A percentile compares a stretch with the other conserved stretches of the same genome.
These are phyloP conservation scores for Pyronema omphalodes DNA, from an alignment of 495 filamentous ascomycete genomes.

Conservation along the genomic window DNA sequence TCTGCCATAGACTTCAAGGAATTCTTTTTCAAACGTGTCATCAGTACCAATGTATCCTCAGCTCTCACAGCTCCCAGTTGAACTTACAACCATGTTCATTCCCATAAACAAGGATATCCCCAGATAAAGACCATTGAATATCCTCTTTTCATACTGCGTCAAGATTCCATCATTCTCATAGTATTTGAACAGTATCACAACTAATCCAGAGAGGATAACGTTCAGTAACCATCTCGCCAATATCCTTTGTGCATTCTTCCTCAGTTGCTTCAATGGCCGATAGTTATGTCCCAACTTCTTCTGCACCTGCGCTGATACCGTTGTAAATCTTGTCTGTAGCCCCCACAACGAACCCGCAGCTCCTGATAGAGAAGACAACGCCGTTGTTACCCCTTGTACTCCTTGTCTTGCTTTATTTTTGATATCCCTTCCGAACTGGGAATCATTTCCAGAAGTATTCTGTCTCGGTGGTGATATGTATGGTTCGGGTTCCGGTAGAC, in stretches of 20 bases:
- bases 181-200: not conserved
- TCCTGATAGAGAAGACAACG: too few relatives aligned
- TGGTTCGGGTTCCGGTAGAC: too few relatives aligned
- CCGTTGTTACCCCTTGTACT: too few relatives aligned
- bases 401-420: too few relatives aligned
- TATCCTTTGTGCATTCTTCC: not conserved
- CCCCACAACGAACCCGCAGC: not conserved
- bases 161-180: slow-evolving; percentile 7
- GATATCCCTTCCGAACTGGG: too few relatives aligned
- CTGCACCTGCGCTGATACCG: not conserved
- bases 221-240: not conserved
- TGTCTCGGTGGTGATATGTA: too few relatives aligned
- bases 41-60: not conserved
- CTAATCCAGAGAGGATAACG: not conserved
- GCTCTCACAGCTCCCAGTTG: not conserved
- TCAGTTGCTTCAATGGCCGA: not conserved
- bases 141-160: slow-evolving; percentile 9
- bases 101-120: slow-evolving; percentile 16
- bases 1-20: slow-evolving; percentile 19
- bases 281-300: slow-evolving; percentile 1
- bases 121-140: slow-evolving; percentile 19
- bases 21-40: slow-evolving; percentile 5
- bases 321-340: not conserved
- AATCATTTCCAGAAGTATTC: too few relatives aligned
- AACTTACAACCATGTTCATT: slow-evolving; percentile 13